Evolutionary conservation across 768 basidiomycete genomes (phyloP).

Genomic region (Lactifluus rugatus): DNA sequence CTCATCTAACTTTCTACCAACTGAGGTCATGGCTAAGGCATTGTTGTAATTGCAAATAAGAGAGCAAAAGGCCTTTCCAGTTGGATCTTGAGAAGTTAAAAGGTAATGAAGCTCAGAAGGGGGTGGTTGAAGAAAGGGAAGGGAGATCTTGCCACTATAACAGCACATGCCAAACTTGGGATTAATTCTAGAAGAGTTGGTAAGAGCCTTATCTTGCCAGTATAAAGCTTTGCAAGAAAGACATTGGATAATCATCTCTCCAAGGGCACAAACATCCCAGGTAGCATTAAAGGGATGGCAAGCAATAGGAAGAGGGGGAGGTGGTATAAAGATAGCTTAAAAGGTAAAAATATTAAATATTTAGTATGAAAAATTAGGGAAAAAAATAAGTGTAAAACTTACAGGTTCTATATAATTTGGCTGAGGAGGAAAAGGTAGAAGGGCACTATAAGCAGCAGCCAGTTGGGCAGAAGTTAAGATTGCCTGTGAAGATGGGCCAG

Average conservation of each 20-base stretch:
- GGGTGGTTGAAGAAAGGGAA: not conserved
- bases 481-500: no score
- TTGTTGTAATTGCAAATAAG: constrained; percentile 33
- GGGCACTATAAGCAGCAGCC: no score
- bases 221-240: not conserved
- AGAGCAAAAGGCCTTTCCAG: constrained; percentile 29
- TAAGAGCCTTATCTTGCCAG: not conserved
- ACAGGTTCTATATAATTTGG: no score
- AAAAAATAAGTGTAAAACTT: no score
- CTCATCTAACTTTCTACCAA: constrained; percentile 48
- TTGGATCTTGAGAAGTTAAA: constrained; percentile 19
- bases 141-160: not conserved
- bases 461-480: no score
- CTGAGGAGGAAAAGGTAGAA: no score
- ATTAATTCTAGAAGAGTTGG: not conserved
- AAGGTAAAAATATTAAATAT: no score
- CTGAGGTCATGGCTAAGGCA: constrained; percentile 29
- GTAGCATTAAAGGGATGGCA: not conserved
- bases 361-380: no score
- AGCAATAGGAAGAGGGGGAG: not conserved
- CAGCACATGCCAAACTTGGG: constrained; percentile 2
- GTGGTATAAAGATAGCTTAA: no score
- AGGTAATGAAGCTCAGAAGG: not conserved
- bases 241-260: not conserved
- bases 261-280: not conserved